phyloP scores from a whole-genome alignment of 257 asterid species.

The Solanum tacnaense region DNA sequence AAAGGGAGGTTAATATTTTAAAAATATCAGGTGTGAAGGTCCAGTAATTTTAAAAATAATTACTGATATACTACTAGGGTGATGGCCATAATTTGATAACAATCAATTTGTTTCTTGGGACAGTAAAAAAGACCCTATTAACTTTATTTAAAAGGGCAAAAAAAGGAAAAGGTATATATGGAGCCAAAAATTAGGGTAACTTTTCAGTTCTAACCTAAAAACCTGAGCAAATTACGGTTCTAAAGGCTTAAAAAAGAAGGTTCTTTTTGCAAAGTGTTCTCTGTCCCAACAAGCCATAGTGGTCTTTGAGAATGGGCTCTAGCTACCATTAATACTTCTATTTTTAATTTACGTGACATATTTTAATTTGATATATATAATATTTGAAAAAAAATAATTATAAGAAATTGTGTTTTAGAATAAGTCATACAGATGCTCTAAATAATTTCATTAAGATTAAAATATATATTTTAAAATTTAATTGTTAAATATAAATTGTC shows the following conservation, averaged over 20 bases:
- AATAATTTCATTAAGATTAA: too few relatives aligned
- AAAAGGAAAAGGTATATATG: not conserved
- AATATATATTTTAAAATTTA: too few relatives aligned
- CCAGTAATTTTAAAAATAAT: not conserved
- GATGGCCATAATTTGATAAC: not conserved
- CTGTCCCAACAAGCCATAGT: not conserved
- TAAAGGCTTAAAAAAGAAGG: not conserved
- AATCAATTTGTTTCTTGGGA: not conserved
- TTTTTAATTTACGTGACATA: too few relatives aligned
- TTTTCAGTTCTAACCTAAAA: not conserved
- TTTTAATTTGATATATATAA: too few relatives aligned
- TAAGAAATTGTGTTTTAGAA: too few relatives aligned
- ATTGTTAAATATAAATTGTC: too few relatives aligned
- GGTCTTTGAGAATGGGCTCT: not conserved
- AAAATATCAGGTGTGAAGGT: not conserved
- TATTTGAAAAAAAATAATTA: too few relatives aligned
- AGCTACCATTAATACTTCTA: not conserved
- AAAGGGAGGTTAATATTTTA: not conserved
- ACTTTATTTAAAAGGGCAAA: not conserved
- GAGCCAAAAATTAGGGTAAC: conserved; percentile 22
- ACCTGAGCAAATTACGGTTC: conserved; percentile 21
- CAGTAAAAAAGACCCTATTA: not conserved
- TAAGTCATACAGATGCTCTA: too few relatives aligned
- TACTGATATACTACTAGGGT: not conserved
- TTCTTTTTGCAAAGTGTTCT: not conserved